Evolutionary conservation across 169 alveolate genomes (phyloP).

Genomic region (Plasmodium inui): DNA sequence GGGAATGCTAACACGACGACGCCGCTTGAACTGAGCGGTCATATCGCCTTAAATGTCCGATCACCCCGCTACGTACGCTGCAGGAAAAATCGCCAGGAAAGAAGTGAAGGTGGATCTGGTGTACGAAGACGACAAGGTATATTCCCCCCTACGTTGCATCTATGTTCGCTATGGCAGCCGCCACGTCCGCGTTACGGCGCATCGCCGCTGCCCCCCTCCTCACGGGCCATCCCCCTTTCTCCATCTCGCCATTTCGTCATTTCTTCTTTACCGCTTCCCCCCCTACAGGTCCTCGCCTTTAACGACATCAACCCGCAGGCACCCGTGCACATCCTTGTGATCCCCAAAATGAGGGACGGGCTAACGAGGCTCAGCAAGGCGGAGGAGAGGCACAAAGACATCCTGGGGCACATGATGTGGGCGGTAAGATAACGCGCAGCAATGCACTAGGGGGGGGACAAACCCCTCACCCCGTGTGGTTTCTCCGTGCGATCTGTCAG

Average conservation of each 20-base stretch:
- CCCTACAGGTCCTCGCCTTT: conserved; percentile 88
- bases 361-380: conserved; percentile 91
- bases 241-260: too few species aligned
- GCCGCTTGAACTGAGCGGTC: background rate
- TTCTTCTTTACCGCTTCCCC: background rate
- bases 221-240: background rate
- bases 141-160: background rate
- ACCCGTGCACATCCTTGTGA: conserved; percentile 92
- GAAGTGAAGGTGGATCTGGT: conserved; percentile 45
- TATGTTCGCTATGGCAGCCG: too few species aligned
- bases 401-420: conserved; percentile 92
- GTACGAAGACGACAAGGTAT: conserved; percentile 62
- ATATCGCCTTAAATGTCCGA: background rate
- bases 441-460: background rate
- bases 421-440: conserved; percentile 75
- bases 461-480: background rate
- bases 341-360: conserved; percentile 92
- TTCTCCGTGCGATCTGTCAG: background rate
- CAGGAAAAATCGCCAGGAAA: conserved; percentile 62
- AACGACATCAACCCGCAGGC: conserved; percentile 94
- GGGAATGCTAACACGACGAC: background rate
- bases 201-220: background rate
- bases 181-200: too few species aligned
- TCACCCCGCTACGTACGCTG: background rate
- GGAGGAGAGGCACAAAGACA: conserved; percentile 85